Evolutionary conservation across 768 basidiomycete species (phyloP).

Genomic region (Gautieria morchelliformis): DNA sequence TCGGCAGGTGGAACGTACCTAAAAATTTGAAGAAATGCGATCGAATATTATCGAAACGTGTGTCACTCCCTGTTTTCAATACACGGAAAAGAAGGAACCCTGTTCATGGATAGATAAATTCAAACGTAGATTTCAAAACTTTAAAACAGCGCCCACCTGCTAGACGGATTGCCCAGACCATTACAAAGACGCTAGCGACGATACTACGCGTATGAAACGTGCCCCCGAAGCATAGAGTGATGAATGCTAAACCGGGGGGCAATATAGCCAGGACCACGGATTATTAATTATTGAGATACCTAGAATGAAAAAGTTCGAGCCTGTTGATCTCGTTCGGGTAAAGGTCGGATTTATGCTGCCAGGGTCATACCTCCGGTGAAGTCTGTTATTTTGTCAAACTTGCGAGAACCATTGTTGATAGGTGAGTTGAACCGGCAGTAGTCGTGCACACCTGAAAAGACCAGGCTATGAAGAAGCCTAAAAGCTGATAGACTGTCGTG

Average conservation of each 20-base stretch:
- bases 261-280: background rate
- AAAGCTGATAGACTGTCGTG: constrained; percentile 43
- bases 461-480: constrained; percentile 60
- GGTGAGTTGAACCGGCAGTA: background rate
- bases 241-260: constrained; percentile 30
- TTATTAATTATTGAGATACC: constrained; percentile 22
- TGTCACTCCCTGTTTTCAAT: constrained; percentile 55
- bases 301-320: constrained; percentile 60
- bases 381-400: constrained; percentile 70
- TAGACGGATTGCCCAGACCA: constrained; percentile 57
- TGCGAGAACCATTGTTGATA: background rate
- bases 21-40: constrained; percentile 57
- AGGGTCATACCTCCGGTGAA: constrained; percentile 41
- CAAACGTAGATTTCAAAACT: background rate
- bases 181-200: constrained; percentile 46
- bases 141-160: constrained; percentile 27
- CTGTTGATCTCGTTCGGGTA: constrained; percentile 20
- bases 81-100: constrained; percentile 66
- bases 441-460: constrained; percentile 33
- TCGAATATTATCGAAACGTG: constrained; percentile 58
- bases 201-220: constrained; percentile 53
- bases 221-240: constrained; percentile 53
- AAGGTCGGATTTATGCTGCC: background rate
- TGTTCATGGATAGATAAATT: constrained; percentile 8
- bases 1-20: constrained; percentile 23